These are phyloP conservation scores for Ceratocystis lukuohia DNA, from an alignment of 2,329 filamentous ascomycete species.

Conservation along the genomic window DNA sequence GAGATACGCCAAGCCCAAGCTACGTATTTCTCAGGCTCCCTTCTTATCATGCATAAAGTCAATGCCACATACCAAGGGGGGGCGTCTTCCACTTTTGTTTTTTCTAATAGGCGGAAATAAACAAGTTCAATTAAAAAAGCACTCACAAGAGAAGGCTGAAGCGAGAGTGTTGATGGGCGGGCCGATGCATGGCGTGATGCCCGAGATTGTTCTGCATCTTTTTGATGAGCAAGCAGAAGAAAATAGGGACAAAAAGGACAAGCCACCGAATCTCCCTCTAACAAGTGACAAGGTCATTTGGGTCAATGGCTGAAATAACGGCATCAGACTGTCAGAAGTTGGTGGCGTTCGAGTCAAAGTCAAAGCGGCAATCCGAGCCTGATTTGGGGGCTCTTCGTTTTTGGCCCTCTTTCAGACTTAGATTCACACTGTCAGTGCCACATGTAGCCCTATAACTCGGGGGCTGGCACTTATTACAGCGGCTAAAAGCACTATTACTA, in stretches of 20 bases:
- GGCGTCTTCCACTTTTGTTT: not conserved
- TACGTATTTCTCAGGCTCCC: not conserved
- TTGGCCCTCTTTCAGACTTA: not conserved
- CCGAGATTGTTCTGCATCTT: not conserved
- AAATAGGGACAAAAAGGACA: not conserved
- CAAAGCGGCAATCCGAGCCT: not conserved
- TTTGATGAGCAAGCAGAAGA: not conserved
- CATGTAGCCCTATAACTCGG: not conserved
- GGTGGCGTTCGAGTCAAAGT: slow-evolving; percentile 4
- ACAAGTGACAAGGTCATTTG: not conserved
- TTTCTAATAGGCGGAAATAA: not conserved
- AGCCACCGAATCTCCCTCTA: not conserved
- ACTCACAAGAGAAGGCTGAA: not conserved
- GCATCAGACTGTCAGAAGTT: not conserved
- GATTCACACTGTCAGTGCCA: slow-evolving; percentile 4
- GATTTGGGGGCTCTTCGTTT: not conserved
- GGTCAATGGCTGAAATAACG: not conserved
- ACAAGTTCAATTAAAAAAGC: not conserved
- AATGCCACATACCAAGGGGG: not conserved
- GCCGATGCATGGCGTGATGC: slow-evolving; percentile 1
- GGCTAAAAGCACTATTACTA: too few relatives aligned
- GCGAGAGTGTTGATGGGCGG: slow-evolving; percentile 4
- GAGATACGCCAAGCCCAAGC: not conserved
- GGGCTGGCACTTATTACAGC: not conserved
- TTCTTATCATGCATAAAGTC: slow-evolving; percentile 1